Evolutionary conservation across 2,329 filamentous ascomycete species (phyloP).

Genomic region (Aspergillus intermedius): DNA sequence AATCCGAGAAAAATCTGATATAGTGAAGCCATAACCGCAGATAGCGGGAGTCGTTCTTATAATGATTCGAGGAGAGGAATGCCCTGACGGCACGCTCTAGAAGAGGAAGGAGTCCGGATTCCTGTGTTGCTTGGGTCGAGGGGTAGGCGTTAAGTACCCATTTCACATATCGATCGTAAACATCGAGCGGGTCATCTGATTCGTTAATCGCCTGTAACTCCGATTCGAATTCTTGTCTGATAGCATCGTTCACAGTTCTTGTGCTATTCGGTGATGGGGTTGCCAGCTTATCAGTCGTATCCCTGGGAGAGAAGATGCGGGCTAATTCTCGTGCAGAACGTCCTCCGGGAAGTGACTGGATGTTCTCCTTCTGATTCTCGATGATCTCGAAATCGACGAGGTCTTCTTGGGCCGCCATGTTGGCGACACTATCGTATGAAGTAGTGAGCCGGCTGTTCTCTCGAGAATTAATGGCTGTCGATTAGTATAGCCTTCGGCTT

Average conservation of each 20-base stretch:
- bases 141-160: constrained; percentile 96
- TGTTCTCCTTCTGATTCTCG: constrained; percentile 96
- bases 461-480: not conserved
- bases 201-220: constrained; percentile 74
- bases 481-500: not conserved
- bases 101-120: constrained; percentile 81
- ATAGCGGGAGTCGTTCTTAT: constrained; percentile 93
- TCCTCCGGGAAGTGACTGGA: constrained; percentile 82
- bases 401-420: constrained; percentile 38
- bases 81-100: constrained; percentile 89
- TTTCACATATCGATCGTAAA: constrained; percentile 93
- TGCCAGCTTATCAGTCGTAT: constrained; percentile 45
- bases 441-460: constrained; percentile 28
- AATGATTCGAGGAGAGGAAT: constrained; percentile 77
- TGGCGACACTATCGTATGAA: constrained; percentile 42
- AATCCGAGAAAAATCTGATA: constrained; percentile 84
- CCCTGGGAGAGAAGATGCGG: constrained; percentile 56
- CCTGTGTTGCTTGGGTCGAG: constrained; percentile 80
- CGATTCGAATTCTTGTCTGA: constrained; percentile 76
- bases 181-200: constrained; percentile 88
- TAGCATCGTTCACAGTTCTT: constrained; percentile 68
- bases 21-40: constrained; percentile 91
- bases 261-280: constrained; percentile 66
- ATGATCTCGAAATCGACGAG: constrained; percentile 74
- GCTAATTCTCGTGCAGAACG: constrained; percentile 85